These are phyloP conservation scores for Syncephalastrum contaminatum DNA, from an alignment of 371 early-diverging fungal species.

Conservation along the genomic window DNA sequence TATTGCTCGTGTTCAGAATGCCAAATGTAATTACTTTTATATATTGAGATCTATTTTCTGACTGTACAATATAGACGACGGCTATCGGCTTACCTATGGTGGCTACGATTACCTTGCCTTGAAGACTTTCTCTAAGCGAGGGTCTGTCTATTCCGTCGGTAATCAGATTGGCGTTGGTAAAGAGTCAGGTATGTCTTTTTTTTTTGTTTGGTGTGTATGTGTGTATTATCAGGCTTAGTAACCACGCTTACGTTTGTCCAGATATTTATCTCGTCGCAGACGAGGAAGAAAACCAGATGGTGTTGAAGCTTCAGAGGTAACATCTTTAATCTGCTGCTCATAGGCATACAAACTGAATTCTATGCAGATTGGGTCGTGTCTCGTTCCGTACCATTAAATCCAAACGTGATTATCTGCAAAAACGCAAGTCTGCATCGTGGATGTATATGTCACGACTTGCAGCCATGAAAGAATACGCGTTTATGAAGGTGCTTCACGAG, in stretches of 20 bases:
- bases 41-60: not conserved
- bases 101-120: conserved; percentile 99
- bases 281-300: conserved; percentile 82
- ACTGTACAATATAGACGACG: conserved; percentile 67
- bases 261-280: conserved; percentile 96
- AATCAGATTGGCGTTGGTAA: conserved; percentile 99
- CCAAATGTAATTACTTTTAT: conserved; percentile 63
- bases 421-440: conserved; percentile 94
- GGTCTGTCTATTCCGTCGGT: conserved; percentile 92
- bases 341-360: not conserved
- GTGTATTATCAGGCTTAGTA: conserved; percentile 6
- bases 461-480: conserved; percentile 96
- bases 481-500: conserved; percentile 91
- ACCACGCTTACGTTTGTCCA: conserved; percentile 1
- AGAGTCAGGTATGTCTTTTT: conserved; percentile 72
- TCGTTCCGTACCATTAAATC: conserved; percentile 98
- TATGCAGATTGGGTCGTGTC: conserved; percentile 86
- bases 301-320: conserved; percentile 90
- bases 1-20: conserved; percentile 83
- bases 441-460: conserved; percentile 97
- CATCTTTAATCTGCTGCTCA: not conserved
- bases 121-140: conserved; percentile 88
- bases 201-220: not conserved
- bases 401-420: conserved; percentile 95
- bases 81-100: conserved; percentile 97